Evolutionary conservation across 2,329 filamentous ascomycete species (phyloP), one percentile per base, ranked within the genome.

Genomic region (Aspergillus pseudoviridinutans): DNA sequence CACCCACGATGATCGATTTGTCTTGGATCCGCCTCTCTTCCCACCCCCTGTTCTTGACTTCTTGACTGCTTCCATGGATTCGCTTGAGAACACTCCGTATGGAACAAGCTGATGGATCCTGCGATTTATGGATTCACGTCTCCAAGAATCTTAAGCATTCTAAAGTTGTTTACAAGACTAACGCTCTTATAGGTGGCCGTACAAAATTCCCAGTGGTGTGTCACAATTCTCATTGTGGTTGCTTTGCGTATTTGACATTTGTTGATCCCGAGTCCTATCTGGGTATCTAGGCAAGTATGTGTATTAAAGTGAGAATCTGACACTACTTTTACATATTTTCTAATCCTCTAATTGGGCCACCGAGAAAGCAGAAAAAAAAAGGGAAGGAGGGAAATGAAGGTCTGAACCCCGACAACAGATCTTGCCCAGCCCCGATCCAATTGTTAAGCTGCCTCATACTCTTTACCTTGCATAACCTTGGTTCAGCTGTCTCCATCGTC

Each of bases 391-490:
- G 7, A 55, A 47, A 46, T 50, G 51, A 53, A 57, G 54, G 55
- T 58, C 53, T 54, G 57, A 61, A 58, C 57, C 57, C 56, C 56
- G 27, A 55, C 55, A 49, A 49, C 56, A 62, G 61, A 63, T 62
- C 60, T 62, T 60, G 56, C 58, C 61, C 58, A 61, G 58, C 25
- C 58, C 55, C 57, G 61, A 60, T 60, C 62, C 62, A 64, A 64
- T 64, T 64, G 59, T 60, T 61, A 54, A 55, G 58, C 58, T 59
- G 60, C 57, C 57, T 62, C 61, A 46, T 41, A 51, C 57, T 63
- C 59, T 60, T 57, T 62, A 58, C 65, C 64, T 66, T 67, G 65
- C 65, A 66, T 66, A 66, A 65, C 61, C 64, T 66, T 67, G 64
- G 64, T 65, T 67, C 63, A 65, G 64, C 62, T 66, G 57, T 63